Percentiles rank a stretch among this genome's conserved stretches.
phyloP scores from a whole-genome alignment of 1,139 yeast species.

The Yamadazyma buinensis region DNA sequence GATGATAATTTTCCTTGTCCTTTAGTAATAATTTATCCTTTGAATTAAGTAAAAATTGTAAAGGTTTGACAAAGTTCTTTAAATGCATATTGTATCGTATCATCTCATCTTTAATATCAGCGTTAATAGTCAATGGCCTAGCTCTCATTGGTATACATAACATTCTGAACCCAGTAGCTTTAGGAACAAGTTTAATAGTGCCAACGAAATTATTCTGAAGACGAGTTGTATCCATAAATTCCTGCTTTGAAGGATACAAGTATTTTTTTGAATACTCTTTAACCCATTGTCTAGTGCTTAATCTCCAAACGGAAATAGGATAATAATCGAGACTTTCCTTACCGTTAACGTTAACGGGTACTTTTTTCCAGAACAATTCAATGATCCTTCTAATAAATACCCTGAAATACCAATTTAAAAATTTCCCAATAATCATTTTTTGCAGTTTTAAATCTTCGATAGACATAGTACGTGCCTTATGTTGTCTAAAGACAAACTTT shows the following conservation, averaged over 20 bases:
- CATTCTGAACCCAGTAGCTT: slow-evolving; percentile 52
- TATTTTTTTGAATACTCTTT: slow-evolving; percentile 31
- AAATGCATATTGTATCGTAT: slow-evolving; percentile 16
- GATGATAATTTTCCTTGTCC: slow-evolving; percentile 14
- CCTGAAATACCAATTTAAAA: slow-evolving; percentile 59
- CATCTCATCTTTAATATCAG: slow-evolving; percentile 10
- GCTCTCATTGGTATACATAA: slow-evolving; percentile 51
- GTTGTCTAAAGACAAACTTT: slow-evolving; percentile 37
- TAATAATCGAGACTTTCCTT: slow-evolving; percentile 36
- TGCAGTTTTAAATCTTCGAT: slow-evolving; percentile 35
- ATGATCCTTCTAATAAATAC: slow-evolving; percentile 46
- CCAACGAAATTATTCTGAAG: slow-evolving; percentile 27
- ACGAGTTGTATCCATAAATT: slow-evolving; percentile 5
- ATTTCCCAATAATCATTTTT: slow-evolving; percentile 27
- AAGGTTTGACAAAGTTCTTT: slow-evolving; percentile 20
- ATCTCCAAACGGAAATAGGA: slow-evolving; percentile 59
- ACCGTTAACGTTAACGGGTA: slow-evolving; percentile 50
- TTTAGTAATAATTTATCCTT: slow-evolving; percentile 17
- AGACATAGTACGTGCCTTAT: not conserved
- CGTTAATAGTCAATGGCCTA: slow-evolving; percentile 12
- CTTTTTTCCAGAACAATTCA: slow-evolving; percentile 54
- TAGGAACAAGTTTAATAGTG: slow-evolving; percentile 50
- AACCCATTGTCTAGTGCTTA: slow-evolving; percentile 39
- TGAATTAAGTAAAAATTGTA: slow-evolving; percentile 13
- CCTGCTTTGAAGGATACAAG: slow-evolving; percentile 16